Conservation (phyloP, 768 basidiomycete species). For the Strobilomyces echinocephalus region DNA sequence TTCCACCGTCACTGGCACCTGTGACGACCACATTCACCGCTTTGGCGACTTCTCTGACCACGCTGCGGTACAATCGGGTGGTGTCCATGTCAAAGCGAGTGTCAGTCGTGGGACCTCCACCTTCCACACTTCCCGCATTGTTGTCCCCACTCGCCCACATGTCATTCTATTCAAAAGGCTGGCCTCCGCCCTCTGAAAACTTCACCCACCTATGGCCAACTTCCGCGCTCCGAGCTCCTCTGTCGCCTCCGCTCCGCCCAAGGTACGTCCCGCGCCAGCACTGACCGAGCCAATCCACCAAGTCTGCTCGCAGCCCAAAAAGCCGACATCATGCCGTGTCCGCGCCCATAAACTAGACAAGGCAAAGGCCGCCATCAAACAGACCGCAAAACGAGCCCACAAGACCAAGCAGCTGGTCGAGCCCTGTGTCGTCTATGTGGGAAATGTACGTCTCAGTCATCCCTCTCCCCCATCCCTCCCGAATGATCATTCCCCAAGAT, state of each 20-base stretch:
- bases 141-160: slow-evolving; percentile 15
- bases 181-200: neutral
- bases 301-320: slow-evolving; percentile 7
- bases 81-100: slow-evolving; percentile 25
- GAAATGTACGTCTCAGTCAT: slow-evolving; percentile 47
- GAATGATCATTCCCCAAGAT: slow-evolving; percentile 24
- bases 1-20: neutral
- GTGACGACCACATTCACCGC: slow-evolving; percentile 13
- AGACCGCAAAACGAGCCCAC: slow-evolving; percentile 16
- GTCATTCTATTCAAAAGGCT: slow-evolving; percentile 20
- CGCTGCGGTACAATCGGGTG: slow-evolving; percentile 25
- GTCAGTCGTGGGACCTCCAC: slow-evolving; percentile 14
- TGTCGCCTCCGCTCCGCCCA: neutral
- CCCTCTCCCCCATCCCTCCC: neutral
- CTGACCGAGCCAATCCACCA: neutral
- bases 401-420: slow-evolving; percentile 8
- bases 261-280: slow-evolving; percentile 3
- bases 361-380: slow-evolving; percentile 12
- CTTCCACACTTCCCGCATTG: slow-evolving; percentile 12
- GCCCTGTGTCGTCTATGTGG: slow-evolving; percentile 46
- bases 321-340: slow-evolving; percentile 3
- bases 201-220: slow-evolving; percentile 8
- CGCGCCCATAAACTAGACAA: slow-evolving; percentile 15
- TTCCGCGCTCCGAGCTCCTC: slow-evolving; percentile 21
- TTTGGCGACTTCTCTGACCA: slow-evolving; percentile 29